phyloP scores from a whole-genome alignment of 805 yeast species.

The Starmerella sp. region DNA sequence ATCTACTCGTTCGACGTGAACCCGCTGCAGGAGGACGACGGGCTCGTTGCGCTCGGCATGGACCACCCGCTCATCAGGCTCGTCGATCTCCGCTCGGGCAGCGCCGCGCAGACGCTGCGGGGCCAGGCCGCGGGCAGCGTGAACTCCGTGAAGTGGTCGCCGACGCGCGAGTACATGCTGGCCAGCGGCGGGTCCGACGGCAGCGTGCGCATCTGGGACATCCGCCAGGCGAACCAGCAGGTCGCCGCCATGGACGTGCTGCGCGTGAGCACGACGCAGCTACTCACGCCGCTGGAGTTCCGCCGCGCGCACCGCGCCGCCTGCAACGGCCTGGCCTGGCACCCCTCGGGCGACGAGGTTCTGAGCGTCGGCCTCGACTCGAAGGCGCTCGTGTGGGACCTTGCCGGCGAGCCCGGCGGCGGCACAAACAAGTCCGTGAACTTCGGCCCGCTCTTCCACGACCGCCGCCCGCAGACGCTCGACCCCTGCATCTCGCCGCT shows the following conservation, averaged over 20 bases:
- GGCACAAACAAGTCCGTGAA: conserved; percentile 52
- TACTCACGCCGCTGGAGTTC: conserved; percentile 25
- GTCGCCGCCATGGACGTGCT: conserved; percentile 51
- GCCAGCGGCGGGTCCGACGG: conserved; percentile 81
- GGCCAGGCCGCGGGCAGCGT: conserved; percentile 48
- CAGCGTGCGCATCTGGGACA: conserved; percentile 74
- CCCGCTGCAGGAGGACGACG: conserved; percentile 32
- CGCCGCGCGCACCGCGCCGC: conserved; percentile 63
- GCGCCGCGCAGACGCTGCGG: conserved; percentile 58
- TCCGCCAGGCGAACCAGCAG: conserved; percentile 56
- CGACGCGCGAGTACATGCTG: conserved; percentile 45
- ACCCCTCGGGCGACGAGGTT: conserved; percentile 49
- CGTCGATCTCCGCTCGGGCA: conserved; percentile 60
- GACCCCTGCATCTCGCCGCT: conserved; percentile 44
- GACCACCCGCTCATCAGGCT: conserved; percentile 61
- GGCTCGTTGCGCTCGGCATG: conserved; percentile 57
- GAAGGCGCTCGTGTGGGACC: conserved; percentile 67
- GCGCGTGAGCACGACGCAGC: conserved; percentile 31
- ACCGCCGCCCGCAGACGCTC: conserved; percentile 46
- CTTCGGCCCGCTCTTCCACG: conserved; percentile 68
- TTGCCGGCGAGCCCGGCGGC: conserved; percentile 35
- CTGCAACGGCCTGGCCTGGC: conserved; percentile 73
- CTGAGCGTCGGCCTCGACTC: conserved; percentile 72
- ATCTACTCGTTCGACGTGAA: conserved; percentile 59
- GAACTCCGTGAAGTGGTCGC: conserved; percentile 63